Conservation (phyloP, 2,329 filamentous ascomycete genomes). For the Neoscytalidium dimidiatum region DNA sequence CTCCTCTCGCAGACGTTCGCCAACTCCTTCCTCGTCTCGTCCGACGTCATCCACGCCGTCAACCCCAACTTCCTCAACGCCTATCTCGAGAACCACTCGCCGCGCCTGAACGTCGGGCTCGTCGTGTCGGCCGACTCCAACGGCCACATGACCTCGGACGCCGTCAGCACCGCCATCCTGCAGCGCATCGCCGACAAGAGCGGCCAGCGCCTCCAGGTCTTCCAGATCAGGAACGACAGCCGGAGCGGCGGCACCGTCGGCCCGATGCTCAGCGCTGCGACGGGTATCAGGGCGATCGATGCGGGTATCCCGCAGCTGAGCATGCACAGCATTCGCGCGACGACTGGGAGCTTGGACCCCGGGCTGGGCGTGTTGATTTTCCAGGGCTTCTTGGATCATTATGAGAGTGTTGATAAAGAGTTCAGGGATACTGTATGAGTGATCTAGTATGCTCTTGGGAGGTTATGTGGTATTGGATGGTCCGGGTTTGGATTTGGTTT, state of each 20-base stretch:
- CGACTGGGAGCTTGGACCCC: conserved; percentile 81
- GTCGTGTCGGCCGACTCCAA: conserved; percentile 80
- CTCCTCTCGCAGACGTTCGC: conserved; percentile 81
- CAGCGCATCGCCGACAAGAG: conserved; percentile 74
- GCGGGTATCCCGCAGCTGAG: conserved; percentile 87
- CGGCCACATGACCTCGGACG: conserved; percentile 95
- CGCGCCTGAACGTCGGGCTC: conserved; percentile 85
- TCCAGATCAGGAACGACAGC: conserved; percentile 93
- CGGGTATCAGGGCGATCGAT: conserved; percentile 82
- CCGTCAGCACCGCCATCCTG: conserved; percentile 79
- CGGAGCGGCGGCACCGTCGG: conserved; percentile 93
- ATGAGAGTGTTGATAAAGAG: conserved; percentile 80
- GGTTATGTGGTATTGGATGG: too few species aligned
- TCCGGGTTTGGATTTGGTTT: neutral
- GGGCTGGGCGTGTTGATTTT: conserved; percentile 87
- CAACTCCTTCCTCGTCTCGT: conserved; percentile 87
- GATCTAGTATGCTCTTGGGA: neutral
- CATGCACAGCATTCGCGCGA: conserved; percentile 92
- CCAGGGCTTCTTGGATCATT: conserved; percentile 84
- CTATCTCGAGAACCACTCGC: conserved; percentile 84
- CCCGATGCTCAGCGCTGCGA: conserved; percentile 77
- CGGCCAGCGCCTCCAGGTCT: conserved; percentile 74
- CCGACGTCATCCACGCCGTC: conserved; percentile 90
- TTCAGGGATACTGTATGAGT: conserved; percentile 49
- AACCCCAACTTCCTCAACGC: conserved; percentile 88